Evolutionary conservation across 2,329 filamentous ascomycete genomes (phyloP).

Genomic region (Gyromitra esculenta): DNA sequence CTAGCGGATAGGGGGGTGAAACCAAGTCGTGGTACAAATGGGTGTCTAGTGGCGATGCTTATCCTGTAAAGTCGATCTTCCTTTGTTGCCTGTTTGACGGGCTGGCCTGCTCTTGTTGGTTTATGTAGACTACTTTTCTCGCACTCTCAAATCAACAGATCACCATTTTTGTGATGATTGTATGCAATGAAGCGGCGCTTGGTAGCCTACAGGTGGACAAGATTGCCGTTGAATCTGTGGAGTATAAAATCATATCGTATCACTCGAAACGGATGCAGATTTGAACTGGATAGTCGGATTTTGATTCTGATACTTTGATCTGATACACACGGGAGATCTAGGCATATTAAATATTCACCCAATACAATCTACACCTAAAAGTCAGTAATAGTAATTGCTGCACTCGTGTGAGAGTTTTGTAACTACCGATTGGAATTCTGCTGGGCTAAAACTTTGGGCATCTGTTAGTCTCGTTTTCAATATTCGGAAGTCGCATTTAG

Average conservation of each 20-base stretch:
- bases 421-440: background rate
- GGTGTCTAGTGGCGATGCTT: slow-evolving; percentile 20
- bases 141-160: slow-evolving; percentile 3
- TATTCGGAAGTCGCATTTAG: background rate
- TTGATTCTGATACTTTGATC: slow-evolving; percentile 3
- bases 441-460: background rate
- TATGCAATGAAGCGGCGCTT: background rate
- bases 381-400: slow-evolving; percentile 20
- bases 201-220: background rate
- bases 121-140: slow-evolving; percentile 3
- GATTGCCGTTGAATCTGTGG: background rate
- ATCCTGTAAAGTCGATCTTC: slow-evolving; percentile 31
- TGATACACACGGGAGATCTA: slow-evolving; percentile 17
- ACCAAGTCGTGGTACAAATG: slow-evolving; percentile 15
- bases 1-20: background rate
- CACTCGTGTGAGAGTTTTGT: background rate
- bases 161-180: background rate
- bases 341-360: background rate
- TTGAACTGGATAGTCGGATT: slow-evolving; percentile 7
- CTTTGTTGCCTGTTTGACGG: slow-evolving; percentile 21
- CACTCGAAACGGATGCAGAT: slow-evolving; percentile 18
- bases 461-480: background rate
- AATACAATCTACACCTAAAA: background rate
- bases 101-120: background rate
- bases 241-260: slow-evolving; percentile 1